Conservation (phyloP, 1,284 basidiomycete genomes). For the Malassezia arunalokei region DNA sequence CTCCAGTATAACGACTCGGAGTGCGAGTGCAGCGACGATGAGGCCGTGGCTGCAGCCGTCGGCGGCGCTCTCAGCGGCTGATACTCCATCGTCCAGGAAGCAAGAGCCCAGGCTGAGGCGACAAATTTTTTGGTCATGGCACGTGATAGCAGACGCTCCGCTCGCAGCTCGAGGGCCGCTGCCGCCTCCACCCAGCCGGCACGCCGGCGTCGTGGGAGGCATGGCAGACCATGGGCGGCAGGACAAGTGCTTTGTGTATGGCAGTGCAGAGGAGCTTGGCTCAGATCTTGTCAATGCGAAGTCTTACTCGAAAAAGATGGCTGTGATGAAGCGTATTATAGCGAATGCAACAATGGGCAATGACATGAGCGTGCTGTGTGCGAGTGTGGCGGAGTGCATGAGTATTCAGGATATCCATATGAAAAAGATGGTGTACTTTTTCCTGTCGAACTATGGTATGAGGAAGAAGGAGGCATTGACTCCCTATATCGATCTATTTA, state of each 20-base stretch:
- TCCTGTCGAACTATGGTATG: conserved; percentile 79
- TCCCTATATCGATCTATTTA: conserved; percentile 72
- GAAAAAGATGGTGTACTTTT: conserved; percentile 70
- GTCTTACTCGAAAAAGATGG: conserved; percentile 33
- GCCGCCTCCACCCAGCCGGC: not conserved
- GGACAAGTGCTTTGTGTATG: conserved; percentile 44
- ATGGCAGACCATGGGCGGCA: conserved; percentile 38
- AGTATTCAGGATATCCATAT: conserved; percentile 83
- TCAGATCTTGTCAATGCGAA: conserved; percentile 44
- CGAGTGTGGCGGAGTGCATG: conserved; percentile 69
- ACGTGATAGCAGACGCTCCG: conserved; percentile 5
- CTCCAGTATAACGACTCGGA: conserved; percentile 41
- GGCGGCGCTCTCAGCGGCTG: conserved; percentile 13
- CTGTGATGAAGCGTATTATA: conserved; percentile 44
- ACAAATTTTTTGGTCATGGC: conserved; percentile 9
- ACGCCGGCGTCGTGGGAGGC: not conserved
- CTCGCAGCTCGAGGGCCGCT: not conserved
- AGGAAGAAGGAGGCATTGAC: conserved; percentile 76
- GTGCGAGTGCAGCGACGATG: not conserved
- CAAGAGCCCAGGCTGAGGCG: too few species aligned
- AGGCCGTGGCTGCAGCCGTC: not conserved
- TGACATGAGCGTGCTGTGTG: conserved; percentile 76
- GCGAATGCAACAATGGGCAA: conserved; percentile 50
- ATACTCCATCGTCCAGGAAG: conserved; percentile 11
- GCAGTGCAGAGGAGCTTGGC: conserved; percentile 42